Evolutionary conservation across 345 rosid genomes (phyloP).

Genomic region (Populus simonii): DNA sequence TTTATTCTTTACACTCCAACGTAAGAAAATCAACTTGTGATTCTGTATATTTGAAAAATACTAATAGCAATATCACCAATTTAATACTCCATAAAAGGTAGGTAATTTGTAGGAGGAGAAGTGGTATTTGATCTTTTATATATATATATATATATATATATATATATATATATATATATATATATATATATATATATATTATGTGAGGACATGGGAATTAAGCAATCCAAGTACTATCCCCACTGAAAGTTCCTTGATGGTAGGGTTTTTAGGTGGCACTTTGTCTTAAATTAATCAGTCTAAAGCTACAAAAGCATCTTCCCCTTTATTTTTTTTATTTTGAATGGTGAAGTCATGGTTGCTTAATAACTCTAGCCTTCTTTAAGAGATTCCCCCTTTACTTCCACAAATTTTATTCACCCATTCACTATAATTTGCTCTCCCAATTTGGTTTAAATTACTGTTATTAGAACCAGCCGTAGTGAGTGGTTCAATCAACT

Average conservation of each 20-base stretch:
- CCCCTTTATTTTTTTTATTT: not conserved
- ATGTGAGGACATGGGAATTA: slow-evolving; percentile 1
- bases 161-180: too few relatives aligned
- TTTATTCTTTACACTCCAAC: slow-evolving; percentile 8
- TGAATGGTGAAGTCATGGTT: slow-evolving; percentile 18
- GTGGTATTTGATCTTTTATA: too few relatives aligned
- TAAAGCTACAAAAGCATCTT: slow-evolving; percentile 26
- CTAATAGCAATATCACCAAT: not conserved
- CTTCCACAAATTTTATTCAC: not conserved
- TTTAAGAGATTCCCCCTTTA: slow-evolving; percentile 17
- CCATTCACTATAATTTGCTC: not conserved
- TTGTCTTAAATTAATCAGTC: slow-evolving; percentile 4
- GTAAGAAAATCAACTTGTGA: slow-evolving; percentile 20
- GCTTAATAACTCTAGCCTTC: slow-evolving; percentile 1
- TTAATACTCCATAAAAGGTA: not conserved
- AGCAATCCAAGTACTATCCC: slow-evolving; percentile 6
- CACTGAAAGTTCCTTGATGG: slow-evolving; percentile 19
- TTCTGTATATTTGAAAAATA: not conserved
- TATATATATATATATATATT: not conserved
- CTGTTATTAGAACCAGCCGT: too few relatives aligned
- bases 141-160: too few relatives aligned
- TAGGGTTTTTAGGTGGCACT: slow-evolving; percentile 12
- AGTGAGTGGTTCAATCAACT: too few relatives aligned
- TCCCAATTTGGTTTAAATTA: not conserved
- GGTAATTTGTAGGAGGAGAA: not conserved